phyloP scores from a whole-genome alignment of 768 basidiomycete species.

The Boletus pseudo-olivaceus region DNA sequence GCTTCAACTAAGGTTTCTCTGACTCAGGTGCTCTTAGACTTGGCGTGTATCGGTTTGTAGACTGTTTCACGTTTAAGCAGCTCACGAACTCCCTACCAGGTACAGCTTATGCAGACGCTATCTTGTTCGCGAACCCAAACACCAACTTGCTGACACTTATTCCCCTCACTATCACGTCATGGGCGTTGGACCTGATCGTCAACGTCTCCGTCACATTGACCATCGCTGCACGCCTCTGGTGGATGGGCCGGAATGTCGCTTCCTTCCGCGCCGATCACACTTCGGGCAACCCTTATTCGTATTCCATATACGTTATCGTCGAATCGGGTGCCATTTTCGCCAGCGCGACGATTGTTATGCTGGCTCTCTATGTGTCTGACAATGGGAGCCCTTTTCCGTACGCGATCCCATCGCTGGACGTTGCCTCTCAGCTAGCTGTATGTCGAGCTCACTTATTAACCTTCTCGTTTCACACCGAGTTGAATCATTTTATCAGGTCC shows the following conservation, averaged over 20 bases:
- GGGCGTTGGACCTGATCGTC: conserved; percentile 21
- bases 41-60: conserved; percentile 18
- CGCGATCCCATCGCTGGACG: conserved; percentile 13
- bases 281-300: conserved; percentile 6
- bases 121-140: conserved; percentile 10
- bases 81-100: conserved; percentile 2
- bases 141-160: conserved; percentile 3
- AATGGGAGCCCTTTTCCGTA: conserved; percentile 8
- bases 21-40: conserved; percentile 18
- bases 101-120: conserved; percentile 6
- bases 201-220: conserved; percentile 22
- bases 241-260: conserved; percentile 9
- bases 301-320: conserved; percentile 16
- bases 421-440: conserved; percentile 20
- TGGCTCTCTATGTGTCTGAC: conserved; percentile 12
- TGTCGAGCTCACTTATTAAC: not conserved
- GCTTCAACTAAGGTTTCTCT: not conserved
- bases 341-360: conserved; percentile 14
- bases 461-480: not conserved
- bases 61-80: not conserved
- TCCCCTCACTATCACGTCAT: conserved; percentile 10
- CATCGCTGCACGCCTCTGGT: conserved; percentile 22
- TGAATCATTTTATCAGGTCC: not conserved
- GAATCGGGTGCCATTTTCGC: conserved; percentile 22
- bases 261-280: conserved; percentile 1